phyloP scores from a whole-genome alignment of 1,284 basidiomycete species.

The Boletus mariae region DNA sequence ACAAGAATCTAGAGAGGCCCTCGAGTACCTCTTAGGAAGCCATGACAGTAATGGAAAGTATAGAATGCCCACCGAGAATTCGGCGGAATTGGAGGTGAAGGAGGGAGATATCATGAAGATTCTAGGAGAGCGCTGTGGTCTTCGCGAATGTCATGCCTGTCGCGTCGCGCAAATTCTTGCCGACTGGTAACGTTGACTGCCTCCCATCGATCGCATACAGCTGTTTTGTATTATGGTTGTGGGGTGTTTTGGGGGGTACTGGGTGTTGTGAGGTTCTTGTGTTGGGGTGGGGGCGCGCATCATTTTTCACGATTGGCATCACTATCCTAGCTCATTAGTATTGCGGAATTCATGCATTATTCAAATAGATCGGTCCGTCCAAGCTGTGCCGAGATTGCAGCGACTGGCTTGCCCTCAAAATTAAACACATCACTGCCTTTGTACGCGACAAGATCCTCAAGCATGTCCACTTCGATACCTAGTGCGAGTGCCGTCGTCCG shows the following conservation, averaged over 20 bases:
- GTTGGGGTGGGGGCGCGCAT: no score
- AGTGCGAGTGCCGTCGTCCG: constrained; percentile 34
- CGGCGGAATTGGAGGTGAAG: background rate
- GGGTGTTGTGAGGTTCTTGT: no score
- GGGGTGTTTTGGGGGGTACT: no score
- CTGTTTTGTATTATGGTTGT: no score
- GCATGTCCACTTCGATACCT: constrained; percentile 6
- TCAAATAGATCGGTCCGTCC: constrained; percentile 19
- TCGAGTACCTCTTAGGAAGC: background rate
- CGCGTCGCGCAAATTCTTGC: background rate
- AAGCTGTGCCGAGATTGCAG: constrained; percentile 31
- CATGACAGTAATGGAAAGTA: background rate
- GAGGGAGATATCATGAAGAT: background rate
- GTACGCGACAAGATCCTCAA: constrained; percentile 52
- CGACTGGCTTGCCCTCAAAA: constrained; percentile 44
- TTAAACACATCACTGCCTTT: constrained; percentile 44
- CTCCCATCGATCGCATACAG: no score
- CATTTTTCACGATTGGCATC: no score
- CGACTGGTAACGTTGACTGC: background rate
- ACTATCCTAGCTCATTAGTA: no score
- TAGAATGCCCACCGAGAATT: background rate
- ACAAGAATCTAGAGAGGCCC: background rate
- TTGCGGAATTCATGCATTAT: background rate
- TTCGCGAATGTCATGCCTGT: background rate
- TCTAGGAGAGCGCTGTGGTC: background rate